Conservation (phyloP, 225 moss, liverwort and hornwort genomes). For the Pleurozium schreberi region DNA sequence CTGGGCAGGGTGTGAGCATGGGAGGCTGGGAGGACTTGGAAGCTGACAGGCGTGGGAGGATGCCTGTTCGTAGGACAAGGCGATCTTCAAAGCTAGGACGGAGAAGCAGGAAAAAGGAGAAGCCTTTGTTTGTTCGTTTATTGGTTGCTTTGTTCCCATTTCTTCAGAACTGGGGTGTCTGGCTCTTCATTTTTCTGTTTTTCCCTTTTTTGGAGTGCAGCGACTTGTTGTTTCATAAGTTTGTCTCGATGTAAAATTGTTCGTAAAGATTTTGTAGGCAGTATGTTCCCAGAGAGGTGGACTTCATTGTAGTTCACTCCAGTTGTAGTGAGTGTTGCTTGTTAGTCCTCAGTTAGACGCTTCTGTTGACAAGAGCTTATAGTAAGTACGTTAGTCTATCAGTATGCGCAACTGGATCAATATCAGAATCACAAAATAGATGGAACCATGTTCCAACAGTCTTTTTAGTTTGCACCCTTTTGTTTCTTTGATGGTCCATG, state of each 20-base stretch:
- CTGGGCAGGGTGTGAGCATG: constrained; percentile 18
- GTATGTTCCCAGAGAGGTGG: not conserved
- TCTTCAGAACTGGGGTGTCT: constrained; percentile 45
- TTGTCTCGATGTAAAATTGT: not conserved
- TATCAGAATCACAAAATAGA: not conserved
- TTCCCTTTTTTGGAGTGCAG: constrained; percentile 4
- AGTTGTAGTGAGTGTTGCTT: not conserved
- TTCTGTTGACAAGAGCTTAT: not conserved
- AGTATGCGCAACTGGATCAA: not conserved
- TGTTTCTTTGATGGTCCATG: not conserved
- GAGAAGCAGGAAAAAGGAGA: constrained; percentile 29
- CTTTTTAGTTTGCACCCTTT: not conserved
- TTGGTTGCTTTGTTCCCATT: constrained; percentile 53
- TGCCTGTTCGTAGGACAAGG: constrained; percentile 27
- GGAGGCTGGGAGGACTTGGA: constrained; percentile 59
- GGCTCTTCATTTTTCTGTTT: constrained; percentile 29
- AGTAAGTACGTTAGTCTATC: not conserved
- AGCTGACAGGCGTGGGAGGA: constrained; percentile 31
- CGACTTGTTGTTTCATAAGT: not conserved
- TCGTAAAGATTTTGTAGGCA: not conserved
- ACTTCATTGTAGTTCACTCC: not conserved
- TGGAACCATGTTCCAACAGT: not conserved
- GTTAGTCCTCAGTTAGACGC: not conserved
- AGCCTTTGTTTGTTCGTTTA: constrained; percentile 34
- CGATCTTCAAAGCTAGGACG: constrained; percentile 14